Evolutionary conservation across 805 yeast species (phyloP).

Genomic region (Spathaspora girioi): DNA sequence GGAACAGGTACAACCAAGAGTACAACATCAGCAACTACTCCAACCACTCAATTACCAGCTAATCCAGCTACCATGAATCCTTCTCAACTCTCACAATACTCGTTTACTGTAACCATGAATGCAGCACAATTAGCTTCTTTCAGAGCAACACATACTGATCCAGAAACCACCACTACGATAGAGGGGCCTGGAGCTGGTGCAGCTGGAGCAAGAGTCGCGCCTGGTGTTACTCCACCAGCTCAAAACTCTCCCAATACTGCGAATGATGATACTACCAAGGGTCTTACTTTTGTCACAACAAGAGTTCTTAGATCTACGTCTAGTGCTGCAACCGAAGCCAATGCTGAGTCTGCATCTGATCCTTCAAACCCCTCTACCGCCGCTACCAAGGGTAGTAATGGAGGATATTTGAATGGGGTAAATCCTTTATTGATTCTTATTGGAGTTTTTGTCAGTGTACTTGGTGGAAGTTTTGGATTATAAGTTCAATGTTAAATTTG

Average conservation of each 20-base stretch:
- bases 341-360: not conserved
- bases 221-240: constrained; percentile 6
- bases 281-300: constrained; percentile 28
- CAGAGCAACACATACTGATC: constrained; percentile 7
- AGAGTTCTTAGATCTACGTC: constrained; percentile 22
- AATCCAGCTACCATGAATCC: constrained; percentile 15
- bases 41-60: constrained; percentile 8
- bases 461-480: constrained; percentile 11
- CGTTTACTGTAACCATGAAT: constrained; percentile 9
- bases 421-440: not conserved
- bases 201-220: constrained; percentile 8
- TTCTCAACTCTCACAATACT: constrained; percentile 8
- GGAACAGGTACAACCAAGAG: constrained; percentile 8
- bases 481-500: not conserved
- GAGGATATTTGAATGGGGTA: not conserved
- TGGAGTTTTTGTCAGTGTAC: constrained; percentile 5
- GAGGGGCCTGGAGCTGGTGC: constrained; percentile 10
- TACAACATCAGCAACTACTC: constrained; percentile 6
- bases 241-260: constrained; percentile 12
- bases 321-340: constrained; percentile 4
- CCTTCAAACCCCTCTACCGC: not conserved
- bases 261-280: constrained; percentile 19
- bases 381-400: constrained; percentile 4
- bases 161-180: constrained; percentile 9
- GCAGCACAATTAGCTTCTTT: constrained; percentile 9